Conservation (phyloP, 441 rosid species). For the Pelargonium citronellum region DNA sequence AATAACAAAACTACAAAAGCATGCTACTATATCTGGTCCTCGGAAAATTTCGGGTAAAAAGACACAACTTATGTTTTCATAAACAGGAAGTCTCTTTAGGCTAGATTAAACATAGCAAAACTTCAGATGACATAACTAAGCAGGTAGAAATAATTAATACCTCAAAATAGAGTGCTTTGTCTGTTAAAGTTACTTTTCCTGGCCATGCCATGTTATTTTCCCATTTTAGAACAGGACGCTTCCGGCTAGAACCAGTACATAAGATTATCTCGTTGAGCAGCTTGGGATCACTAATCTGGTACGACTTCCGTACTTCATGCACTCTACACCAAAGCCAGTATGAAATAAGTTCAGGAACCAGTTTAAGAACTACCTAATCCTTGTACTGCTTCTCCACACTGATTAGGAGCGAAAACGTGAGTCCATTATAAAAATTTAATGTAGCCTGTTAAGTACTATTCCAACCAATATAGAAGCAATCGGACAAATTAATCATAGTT, state of each 20-base stretch:
- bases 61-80: too few species aligned
- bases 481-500: not conserved
- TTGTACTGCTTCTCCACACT: not conserved
- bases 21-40: too few species aligned
- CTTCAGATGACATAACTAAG: conserved; percentile 1
- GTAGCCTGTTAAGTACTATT: too few species aligned
- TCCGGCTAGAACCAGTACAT: conserved; percentile 76
- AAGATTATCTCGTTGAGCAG: conserved; percentile 59
- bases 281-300: conserved; percentile 52
- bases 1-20: too few species aligned
- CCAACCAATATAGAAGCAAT: not conserved
- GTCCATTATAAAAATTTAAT: too few species aligned
- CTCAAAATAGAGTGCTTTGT: conserved; percentile 88
- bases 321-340: conserved; percentile 58
- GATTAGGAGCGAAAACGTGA: too few species aligned
- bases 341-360: conserved; percentile 27
- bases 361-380: not conserved
- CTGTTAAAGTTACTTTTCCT: conserved; percentile 77
- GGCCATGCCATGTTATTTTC: conserved; percentile 95
- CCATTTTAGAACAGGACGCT: conserved; percentile 92
- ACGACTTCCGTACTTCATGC: conserved; percentile 69
- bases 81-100: too few species aligned
- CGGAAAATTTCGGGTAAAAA: too few species aligned
- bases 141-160: conserved; percentile 32
- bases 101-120: not conserved